Base-by-base conservation (phyloP, 768 basidiomycete species). In the Floccularia luteovirens region DNA sequence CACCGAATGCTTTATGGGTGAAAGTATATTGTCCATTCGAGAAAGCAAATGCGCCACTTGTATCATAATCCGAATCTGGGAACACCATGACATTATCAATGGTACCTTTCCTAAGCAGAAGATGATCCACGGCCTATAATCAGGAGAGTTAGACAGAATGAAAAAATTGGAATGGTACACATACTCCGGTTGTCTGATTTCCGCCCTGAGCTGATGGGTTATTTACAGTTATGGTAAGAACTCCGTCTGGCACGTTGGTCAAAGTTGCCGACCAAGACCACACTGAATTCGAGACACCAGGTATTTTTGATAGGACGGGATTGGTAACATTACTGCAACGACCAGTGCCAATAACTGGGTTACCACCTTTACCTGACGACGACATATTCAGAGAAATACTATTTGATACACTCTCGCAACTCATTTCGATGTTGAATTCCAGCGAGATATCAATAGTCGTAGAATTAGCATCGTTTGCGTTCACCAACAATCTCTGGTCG, bases 31-130 rank as follows among this genome's bases (percentile, higher is more conserved):
- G 64, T 40, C 76, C 80, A 43, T 75, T 63, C 7, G 75, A 68
- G 38, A 70, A 64, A 13, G 68, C 66, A 54, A 87, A 77, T 0
- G 79, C 69, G 38, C 54, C 62, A 36, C 58, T 59, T 14, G 59
- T 67, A 56, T 84, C 80, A 56, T 90, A 93, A 54, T 93, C 90
- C 28, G 77, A 73, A 16, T 74, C 68, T 0, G 89, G 87, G 71
- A 85, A 92, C n/a, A 96, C 79, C 68, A 96, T 81, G 14, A 83
- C 72, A 52, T 96, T 94, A 50, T 74, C 58, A 2, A 72, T 43
- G 11, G 69, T 50, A 28, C 92, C 92, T 59, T 92, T 92, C 49
- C 92, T 77, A 42, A 94, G 48, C 24, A 94, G 58, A 22, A 94
- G 64, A 52, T 82, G 84, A 57, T 94, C 91, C 25, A 67, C 61